Conservation (phyloP, 148 eudicot species). For the Simmondsia chinensis region DNA sequence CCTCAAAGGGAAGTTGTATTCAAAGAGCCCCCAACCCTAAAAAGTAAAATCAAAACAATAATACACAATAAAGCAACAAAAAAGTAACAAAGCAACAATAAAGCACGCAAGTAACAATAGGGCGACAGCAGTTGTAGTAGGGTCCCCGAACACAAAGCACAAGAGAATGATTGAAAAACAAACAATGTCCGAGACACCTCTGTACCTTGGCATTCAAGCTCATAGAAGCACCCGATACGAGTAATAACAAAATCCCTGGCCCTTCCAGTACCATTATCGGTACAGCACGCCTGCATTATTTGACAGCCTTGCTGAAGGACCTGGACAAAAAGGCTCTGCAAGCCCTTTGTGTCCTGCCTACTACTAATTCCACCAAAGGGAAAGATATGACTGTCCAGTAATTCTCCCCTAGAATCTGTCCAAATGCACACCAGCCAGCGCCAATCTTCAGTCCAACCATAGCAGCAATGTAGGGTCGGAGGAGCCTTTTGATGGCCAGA, state of each 20-base stretch:
- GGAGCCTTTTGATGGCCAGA: constrained; percentile 48
- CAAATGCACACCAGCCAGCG: constrained; percentile 95
- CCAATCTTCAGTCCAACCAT: constrained; percentile 99
- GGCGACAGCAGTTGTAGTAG: no score
- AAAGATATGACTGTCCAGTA: constrained; percentile 81
- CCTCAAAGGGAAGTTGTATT: no score
- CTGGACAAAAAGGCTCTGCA: constrained; percentile 91
- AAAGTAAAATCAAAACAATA: no score
- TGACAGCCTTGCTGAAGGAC: constrained; percentile 96
- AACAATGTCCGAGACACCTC: not conserved
- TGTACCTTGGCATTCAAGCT: constrained; percentile 97
- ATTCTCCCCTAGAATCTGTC: constrained; percentile 98
- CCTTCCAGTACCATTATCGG: constrained; percentile 47
- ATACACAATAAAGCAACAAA: no score
- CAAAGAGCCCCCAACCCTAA: no score
- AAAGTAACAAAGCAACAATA: no score
- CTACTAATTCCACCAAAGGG: constrained; percentile 98
- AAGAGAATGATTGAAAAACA: no score
- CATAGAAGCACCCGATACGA: constrained; percentile 85
- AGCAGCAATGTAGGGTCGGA: constrained; percentile 91
- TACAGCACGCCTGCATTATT: constrained; percentile 74
- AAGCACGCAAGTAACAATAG: no score
- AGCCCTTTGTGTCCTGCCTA: constrained; percentile 97
- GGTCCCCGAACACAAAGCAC: no score
- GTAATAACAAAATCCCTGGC: constrained; percentile 90